phyloP scores from a whole-genome alignment of 1,284 basidiomycete genomes.

The Pyrrhoderma lamaoense region DNA sequence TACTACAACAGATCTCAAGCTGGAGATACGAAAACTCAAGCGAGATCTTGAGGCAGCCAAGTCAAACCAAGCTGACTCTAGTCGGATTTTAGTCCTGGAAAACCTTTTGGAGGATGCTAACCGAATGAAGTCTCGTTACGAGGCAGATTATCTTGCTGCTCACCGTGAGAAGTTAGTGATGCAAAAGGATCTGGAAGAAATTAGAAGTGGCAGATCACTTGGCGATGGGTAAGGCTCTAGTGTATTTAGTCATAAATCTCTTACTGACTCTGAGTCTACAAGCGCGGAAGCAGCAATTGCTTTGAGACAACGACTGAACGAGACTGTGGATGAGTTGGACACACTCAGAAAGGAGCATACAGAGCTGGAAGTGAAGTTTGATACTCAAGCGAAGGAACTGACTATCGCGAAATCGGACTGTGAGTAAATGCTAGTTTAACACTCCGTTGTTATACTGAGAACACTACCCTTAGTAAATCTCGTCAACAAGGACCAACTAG shows the following conservation, averaged over 20 bases:
- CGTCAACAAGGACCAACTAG: constrained; percentile 79
- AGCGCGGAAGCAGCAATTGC: constrained; percentile 84
- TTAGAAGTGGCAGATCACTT: constrained; percentile 74
- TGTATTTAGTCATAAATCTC: constrained; percentile 11
- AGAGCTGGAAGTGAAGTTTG: constrained; percentile 67
- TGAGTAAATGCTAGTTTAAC: constrained; percentile 34
- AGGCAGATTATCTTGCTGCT: constrained; percentile 79
- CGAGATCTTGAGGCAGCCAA: constrained; percentile 72
- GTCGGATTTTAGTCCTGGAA: constrained; percentile 76
- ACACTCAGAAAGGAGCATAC: constrained; percentile 57
- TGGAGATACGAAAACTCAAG: constrained; percentile 78
- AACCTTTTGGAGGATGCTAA: constrained; percentile 88
- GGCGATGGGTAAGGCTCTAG: constrained; percentile 64
- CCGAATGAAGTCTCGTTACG: constrained; percentile 83
- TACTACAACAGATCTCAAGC: constrained; percentile 86
- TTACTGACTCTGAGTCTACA: constrained; percentile 26
- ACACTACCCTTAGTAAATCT: constrained; percentile 51
- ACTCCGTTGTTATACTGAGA: not conserved
- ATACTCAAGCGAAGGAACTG: constrained; percentile 62
- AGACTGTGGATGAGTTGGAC: constrained; percentile 81
- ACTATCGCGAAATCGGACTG: constrained; percentile 83
- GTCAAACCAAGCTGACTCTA: constrained; percentile 70
- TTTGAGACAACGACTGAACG: constrained; percentile 79
- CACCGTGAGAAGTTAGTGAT: constrained; percentile 80
- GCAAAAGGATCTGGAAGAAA: constrained; percentile 81